Evolutionary conservation across 2,329 filamentous ascomycete genomes (phyloP).

Genomic region (Hymenoscyphus repandus): DNA sequence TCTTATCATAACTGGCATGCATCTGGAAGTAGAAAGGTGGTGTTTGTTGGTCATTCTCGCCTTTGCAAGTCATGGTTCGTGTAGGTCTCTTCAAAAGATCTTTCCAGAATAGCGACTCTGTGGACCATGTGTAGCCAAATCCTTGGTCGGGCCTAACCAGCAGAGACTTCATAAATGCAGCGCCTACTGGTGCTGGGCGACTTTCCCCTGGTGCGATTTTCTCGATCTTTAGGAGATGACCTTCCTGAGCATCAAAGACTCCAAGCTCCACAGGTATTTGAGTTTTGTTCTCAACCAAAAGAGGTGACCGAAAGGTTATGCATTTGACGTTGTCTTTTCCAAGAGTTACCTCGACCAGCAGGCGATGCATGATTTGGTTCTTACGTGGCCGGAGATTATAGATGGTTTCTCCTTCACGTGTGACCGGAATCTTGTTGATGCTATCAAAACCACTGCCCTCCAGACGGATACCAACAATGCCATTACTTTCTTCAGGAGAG

Average conservation of each 20-base stretch:
- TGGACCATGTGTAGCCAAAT: slow-evolving; percentile 94
- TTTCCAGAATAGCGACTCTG: slow-evolving; percentile 85
- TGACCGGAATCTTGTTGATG: slow-evolving; percentile 81
- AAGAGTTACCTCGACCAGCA: slow-evolving; percentile 86
- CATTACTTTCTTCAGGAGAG: slow-evolving; percentile 73
- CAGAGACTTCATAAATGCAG: slow-evolving; percentile 82
- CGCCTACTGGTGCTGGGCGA: slow-evolving; percentile 85
- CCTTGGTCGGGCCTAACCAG: slow-evolving; percentile 89
- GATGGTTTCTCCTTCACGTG: slow-evolving; percentile 87
- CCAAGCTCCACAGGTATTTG: slow-evolving; percentile 94
- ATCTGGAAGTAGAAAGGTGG: slow-evolving; percentile 96
- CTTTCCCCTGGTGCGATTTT: slow-evolving; percentile 92
- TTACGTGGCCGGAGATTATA: slow-evolving; percentile 87
- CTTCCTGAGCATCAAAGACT: slow-evolving; percentile 80
- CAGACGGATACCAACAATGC: slow-evolving; percentile 74
- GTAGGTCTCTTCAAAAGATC: slow-evolving; percentile 82
- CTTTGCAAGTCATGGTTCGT: slow-evolving; percentile 80
- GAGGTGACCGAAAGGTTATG: slow-evolving; percentile 87
- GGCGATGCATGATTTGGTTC: slow-evolving; percentile 77
- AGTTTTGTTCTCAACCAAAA: slow-evolving; percentile 92
- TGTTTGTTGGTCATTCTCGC: slow-evolving; percentile 70
- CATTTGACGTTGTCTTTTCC: slow-evolving; percentile 97
- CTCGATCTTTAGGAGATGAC: slow-evolving; percentile 92
- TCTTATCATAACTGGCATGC: slow-evolving; percentile 77
- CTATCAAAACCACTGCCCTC: slow-evolving; percentile 93